phyloP scores from a whole-genome alignment of 495 filamentous ascomycete species.

The Lepraria neglecta region DNA sequence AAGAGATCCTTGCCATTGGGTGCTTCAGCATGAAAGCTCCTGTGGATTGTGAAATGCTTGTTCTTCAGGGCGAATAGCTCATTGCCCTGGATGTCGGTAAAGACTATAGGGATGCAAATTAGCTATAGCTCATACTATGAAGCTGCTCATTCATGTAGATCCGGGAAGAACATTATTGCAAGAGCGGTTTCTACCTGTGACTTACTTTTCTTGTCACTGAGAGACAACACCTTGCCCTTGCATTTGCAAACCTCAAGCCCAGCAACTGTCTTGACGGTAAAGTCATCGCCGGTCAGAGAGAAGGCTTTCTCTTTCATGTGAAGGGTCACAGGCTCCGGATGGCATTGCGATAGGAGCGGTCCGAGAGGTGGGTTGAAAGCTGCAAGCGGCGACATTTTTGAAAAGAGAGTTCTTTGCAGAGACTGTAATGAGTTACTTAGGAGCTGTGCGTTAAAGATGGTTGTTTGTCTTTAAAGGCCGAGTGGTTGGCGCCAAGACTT shows the following conservation, averaged over 20 bases:
- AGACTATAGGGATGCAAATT: neutral
- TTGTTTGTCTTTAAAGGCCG: no score
- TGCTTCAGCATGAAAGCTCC: slow-evolving; percentile 16
- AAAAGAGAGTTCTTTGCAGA: neutral
- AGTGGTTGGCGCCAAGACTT: no score
- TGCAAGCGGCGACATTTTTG: slow-evolving; percentile 12
- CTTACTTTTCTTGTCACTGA: slow-evolving; percentile 20
- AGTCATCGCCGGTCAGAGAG: slow-evolving; percentile 23
- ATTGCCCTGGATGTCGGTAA: slow-evolving; percentile 16
- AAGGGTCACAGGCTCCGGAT: slow-evolving; percentile 21
- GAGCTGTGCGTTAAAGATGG: neutral
- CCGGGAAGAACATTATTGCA: no score
- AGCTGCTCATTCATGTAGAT: neutral
- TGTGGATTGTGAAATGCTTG: slow-evolving; percentile 20
- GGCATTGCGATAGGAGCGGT: slow-evolving; percentile 13
- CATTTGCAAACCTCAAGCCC: slow-evolving; percentile 22
- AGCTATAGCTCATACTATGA: neutral
- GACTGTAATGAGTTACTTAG: neutral
- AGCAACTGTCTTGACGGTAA: slow-evolving; percentile 19
- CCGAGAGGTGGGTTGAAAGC: slow-evolving; percentile 20
- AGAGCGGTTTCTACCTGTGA: neutral
- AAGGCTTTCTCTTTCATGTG: slow-evolving; percentile 26
- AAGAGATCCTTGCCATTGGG: slow-evolving; percentile 23
- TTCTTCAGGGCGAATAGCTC: slow-evolving; percentile 23
- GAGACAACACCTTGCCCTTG: slow-evolving; percentile 20